Percentiles rank a stretch among this genome's conserved stretches.
These are phyloP conservation scores for Fraxinus velutina DNA, from an alignment of 305 asterid species.

Conservation along the genomic window DNA sequence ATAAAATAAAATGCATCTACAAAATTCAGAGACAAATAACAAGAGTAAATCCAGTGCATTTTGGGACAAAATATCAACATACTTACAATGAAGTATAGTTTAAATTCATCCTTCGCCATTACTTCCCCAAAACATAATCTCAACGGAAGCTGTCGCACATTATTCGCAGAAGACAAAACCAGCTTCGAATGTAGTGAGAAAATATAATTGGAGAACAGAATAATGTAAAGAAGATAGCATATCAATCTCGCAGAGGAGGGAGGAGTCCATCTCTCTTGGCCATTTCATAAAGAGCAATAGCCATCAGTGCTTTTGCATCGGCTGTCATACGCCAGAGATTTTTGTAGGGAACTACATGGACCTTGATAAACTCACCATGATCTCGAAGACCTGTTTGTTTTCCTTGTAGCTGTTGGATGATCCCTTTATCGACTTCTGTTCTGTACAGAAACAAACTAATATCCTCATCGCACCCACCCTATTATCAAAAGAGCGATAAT, in stretches of 20 bases:
- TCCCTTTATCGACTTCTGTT: slow-evolving; percentile 58
- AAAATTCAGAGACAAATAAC: neutral
- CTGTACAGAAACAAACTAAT: slow-evolving; percentile 66
- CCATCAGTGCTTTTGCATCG: slow-evolving; percentile 76
- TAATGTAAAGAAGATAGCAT: neutral
- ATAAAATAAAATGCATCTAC: neutral
- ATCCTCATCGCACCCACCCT: slow-evolving; percentile 97
- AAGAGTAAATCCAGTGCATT: neutral
- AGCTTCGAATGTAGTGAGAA: neutral
- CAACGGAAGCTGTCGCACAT: neutral
- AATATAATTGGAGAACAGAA: neutral
- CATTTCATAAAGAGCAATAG: slow-evolving; percentile 81
- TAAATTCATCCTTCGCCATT: neutral
- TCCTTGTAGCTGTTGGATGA: slow-evolving; percentile 61
- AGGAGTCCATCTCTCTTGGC: slow-evolving; percentile 67
- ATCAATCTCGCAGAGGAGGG: slow-evolving; percentile 30
- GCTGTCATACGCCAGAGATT: slow-evolving; percentile 79
- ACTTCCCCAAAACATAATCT: neutral
- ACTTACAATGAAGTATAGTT: neutral
- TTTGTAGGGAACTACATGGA: slow-evolving; percentile 72
- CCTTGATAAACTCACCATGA: slow-evolving; percentile 73
- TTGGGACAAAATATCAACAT: neutral
- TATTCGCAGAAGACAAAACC: neutral
- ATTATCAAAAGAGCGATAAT: slow-evolving; percentile 10
- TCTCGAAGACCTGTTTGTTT: slow-evolving; percentile 79